Conservation (phyloP, 495 filamentous ascomycete genomes). For the Hypoxylon lenormandii region DNA sequence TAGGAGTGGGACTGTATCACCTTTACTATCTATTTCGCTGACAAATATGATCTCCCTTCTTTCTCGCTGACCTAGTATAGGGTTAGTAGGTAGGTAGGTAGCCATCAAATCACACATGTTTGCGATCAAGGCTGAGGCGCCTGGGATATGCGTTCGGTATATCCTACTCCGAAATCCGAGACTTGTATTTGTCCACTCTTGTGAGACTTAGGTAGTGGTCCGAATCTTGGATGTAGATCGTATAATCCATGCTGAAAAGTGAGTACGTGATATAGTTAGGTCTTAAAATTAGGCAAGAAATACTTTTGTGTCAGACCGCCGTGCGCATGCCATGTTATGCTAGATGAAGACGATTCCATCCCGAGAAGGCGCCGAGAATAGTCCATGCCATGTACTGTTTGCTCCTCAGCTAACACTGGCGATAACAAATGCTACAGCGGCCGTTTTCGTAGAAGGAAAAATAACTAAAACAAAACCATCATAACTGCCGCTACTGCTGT, state of each 20-base stretch:
- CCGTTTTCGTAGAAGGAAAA: conserved; percentile 21
- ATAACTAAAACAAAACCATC: conserved; percentile 26
- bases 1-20: conserved; percentile 16
- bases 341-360: conserved; percentile 1
- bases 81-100: neutral
- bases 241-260: neutral
- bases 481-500: conserved; percentile 44
- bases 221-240: neutral
- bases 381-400: conserved; percentile 14
- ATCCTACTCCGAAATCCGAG: neutral
- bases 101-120: neutral
- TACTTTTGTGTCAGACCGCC: neutral
- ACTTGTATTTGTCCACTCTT: neutral
- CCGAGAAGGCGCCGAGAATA: conserved; percentile 1
- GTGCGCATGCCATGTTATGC: conserved; percentile 13
- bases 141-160: neutral
- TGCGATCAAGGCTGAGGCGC: neutral
- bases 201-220: neutral
- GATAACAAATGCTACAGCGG: conserved; percentile 32
- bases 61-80: neutral
- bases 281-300: neutral
- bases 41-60: neutral
- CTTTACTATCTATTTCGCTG: conserved; percentile 4
- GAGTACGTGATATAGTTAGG: neutral
- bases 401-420: conserved; percentile 16